Conservation (phyloP, 768 basidiomycete species). For the Lyophyllum shimeji region DNA sequence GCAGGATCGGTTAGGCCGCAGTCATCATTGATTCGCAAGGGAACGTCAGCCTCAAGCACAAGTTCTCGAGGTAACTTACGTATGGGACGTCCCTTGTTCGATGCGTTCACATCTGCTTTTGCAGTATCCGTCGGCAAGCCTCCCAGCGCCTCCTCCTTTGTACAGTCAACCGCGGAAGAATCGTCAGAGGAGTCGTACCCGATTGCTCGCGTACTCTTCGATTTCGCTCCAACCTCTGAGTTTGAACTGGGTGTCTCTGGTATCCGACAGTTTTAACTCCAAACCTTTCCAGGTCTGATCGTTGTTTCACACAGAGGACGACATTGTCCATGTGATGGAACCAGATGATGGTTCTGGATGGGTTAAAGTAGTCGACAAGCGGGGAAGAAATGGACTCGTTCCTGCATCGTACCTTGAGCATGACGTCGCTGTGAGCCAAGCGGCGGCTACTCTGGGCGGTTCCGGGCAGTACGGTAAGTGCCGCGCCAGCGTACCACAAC, state of each 20-base stretch:
- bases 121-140: slow-evolving; percentile 21
- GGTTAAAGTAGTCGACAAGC: slow-evolving; percentile 68
- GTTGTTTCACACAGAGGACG: slow-evolving; percentile 49
- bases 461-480: slow-evolving; percentile 53
- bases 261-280: slow-evolving; percentile 20
- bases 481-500: not conserved
- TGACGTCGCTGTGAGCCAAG: slow-evolving; percentile 26
- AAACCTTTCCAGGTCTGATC: slow-evolving; percentile 1
- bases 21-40: slow-evolving; percentile 21
- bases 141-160: slow-evolving; percentile 60
- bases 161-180: slow-evolving; percentile 37
- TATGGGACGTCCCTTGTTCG: slow-evolving; percentile 2
- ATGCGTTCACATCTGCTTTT: not conserved
- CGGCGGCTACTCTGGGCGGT: slow-evolving; percentile 24
- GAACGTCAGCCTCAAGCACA: slow-evolving; percentile 23
- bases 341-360: slow-evolving; percentile 86
- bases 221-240: slow-evolving; percentile 71
- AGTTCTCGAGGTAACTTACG: slow-evolving; percentile 22
- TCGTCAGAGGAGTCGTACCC: slow-evolving; percentile 44
- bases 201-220: slow-evolving; percentile 65
- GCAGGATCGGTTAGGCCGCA: slow-evolving; percentile 25
- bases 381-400: slow-evolving; percentile 68
- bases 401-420: slow-evolving; percentile 78
- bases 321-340: slow-evolving; percentile 64
- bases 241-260: slow-evolving; percentile 75